Evolutionary conservation across 2,329 filamentous ascomycete species (phyloP), one percentile per base, ranked within the genome.

Genomic region (Rugonectria rugulosa): DNA sequence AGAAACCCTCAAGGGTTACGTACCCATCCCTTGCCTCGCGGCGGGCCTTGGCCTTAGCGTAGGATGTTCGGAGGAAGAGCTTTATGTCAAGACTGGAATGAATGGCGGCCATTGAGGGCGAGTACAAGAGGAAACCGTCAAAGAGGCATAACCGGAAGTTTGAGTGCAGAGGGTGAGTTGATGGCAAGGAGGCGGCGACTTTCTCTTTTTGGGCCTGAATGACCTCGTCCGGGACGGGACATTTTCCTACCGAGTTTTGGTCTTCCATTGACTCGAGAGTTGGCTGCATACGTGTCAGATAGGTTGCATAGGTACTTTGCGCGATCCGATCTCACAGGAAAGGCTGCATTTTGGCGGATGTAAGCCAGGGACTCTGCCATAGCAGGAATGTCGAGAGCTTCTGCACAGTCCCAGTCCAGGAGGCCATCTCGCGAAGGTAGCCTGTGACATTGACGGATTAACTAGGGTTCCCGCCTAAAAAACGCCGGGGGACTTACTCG

Each of bases 331-430:
- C 82, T 74, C 70, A 87, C 86, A 41, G 86, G 86, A 68, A 87
- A 84, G 12, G 77, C 78, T 51, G 91, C 93, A 36, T 90, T 79
- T 29, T 80, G 63, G 41, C 85, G 87, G 65, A 97, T 90, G 68
- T 95, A 84, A 36, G 77, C 68, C 6, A 99, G 81, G 0, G 90
- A 84, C 5, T 80, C 75, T 14, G 83, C 78, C 71, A 98, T 87
- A 46, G 82, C 82, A 1, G 83, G 78, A 23, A 97, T 81, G 62
- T 93, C 84, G 51, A 99, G 78, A 8, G 93, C 83, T 61, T 88
- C 89, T 14, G 91, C 79, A 66, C 93, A 97, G 74, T 99, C 95
- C 94, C 95, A 98, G 76, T 99, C 93, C 61, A 89, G 79, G 11
- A 97, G 77, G 12, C 82, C 85, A 56, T 87, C 68, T 61, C 77